phyloP scores from a whole-genome alignment of 208 protist species.

The Leishmania mexicana region DNA sequence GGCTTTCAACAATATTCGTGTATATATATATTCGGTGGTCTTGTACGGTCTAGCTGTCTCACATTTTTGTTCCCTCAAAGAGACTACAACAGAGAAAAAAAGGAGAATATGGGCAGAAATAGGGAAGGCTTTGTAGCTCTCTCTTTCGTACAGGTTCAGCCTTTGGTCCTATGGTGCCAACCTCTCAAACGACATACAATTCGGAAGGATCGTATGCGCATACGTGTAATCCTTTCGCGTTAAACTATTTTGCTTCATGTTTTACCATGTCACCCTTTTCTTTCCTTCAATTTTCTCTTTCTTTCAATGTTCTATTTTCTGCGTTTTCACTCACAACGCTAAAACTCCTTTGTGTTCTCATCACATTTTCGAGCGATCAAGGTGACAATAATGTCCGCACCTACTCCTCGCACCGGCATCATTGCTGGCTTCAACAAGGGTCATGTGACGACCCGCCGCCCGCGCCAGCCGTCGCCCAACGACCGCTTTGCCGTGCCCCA shows the following conservation, averaged over 20 bases:
- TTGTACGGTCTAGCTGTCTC: not conserved
- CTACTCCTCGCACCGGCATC: slow-evolving; percentile 85
- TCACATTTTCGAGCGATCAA: not conserved
- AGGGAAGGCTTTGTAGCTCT: not conserved
- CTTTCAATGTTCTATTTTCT: not conserved
- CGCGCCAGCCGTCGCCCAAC: slow-evolving; percentile 69
- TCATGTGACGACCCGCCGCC: slow-evolving; percentile 89
- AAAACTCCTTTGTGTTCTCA: not conserved
- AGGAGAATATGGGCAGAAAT: not conserved
- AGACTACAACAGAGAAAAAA: not conserved
- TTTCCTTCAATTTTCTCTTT: not conserved
- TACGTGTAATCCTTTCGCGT: not conserved
- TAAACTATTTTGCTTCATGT: slow-evolving; percentile 3
- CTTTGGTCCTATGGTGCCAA: not conserved
- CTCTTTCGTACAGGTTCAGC: not conserved
- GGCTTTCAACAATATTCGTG: not conserved
- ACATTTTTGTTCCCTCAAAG: not conserved
- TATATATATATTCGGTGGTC: not conserved
- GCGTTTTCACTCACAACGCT: not conserved
- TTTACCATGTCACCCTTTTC: not conserved
- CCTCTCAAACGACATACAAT: not conserved
- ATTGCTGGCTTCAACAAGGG: slow-evolving; percentile 94
- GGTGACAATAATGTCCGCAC: slow-evolving; percentile 56
- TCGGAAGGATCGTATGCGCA: not conserved
- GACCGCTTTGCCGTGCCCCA: slow-evolving; percentile 87